These are phyloP conservation scores for Knoxdaviesia capensis DNA, from an alignment of 2,329 filamentous ascomycete species.

Conservation along the genomic window DNA sequence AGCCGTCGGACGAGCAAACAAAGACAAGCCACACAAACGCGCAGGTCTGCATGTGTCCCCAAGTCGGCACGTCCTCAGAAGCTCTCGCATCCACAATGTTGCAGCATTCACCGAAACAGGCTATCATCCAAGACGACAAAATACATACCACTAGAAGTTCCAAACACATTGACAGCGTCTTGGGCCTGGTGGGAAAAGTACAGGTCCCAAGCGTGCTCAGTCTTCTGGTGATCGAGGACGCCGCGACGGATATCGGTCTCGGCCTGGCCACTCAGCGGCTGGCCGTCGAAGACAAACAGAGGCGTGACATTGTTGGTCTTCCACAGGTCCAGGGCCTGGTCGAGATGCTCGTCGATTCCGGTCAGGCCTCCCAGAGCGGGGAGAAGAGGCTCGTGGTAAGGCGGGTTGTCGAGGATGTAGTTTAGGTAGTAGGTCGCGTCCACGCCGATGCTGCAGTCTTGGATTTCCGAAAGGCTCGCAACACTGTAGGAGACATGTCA, in stretches of 20 bases:
- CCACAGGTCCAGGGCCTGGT: constrained; percentile 56
- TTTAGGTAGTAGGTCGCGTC: constrained; percentile 82
- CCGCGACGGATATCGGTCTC: constrained; percentile 45
- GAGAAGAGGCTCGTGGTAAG: constrained; percentile 68
- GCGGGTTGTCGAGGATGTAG: constrained; percentile 49
- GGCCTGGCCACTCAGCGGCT: constrained; percentile 59
- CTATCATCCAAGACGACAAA: too few species aligned
- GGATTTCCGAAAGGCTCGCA: constrained; percentile 48
- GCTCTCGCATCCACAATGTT: too few species aligned
- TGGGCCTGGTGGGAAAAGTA: constrained; percentile 68
- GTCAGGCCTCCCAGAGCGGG: constrained; percentile 79
- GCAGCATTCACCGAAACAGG: too few species aligned
- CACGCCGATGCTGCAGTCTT: constrained; percentile 58
- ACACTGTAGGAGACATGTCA: constrained; percentile 19
- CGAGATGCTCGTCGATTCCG: constrained; percentile 55
- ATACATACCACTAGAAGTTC: constrained; percentile 45
- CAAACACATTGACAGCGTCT: constrained; percentile 71
- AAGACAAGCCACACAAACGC: too few species aligned
- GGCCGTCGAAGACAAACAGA: constrained; percentile 81
- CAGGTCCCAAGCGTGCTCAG: constrained; percentile 64
- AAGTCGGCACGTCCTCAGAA: too few species aligned
- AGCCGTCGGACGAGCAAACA: neutral
- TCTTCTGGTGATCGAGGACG: constrained; percentile 45
- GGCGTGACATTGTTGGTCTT: constrained; percentile 50
- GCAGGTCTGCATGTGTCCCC: too few species aligned